Percentiles rank a stretch among this genome's conserved stretches.
Evolutionary conservation across 139 green algal species (phyloP).

Genomic region (Chlamydomonas applanata): DNA sequence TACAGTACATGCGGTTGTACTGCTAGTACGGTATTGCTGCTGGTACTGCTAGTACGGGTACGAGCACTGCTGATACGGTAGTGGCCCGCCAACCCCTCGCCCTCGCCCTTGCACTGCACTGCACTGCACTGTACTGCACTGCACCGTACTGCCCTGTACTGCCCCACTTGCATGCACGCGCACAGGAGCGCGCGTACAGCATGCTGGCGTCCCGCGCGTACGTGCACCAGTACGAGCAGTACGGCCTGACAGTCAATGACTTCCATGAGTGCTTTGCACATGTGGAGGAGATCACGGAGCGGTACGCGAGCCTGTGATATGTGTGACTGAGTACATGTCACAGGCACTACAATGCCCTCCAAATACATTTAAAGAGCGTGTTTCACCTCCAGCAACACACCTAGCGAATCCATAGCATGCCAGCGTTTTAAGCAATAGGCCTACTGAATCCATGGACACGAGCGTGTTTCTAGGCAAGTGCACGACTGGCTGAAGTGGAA

Average conservation of each 20-base stretch:
- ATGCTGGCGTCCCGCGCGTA: constrained; percentile 68
- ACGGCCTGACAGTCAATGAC: constrained; percentile 55
- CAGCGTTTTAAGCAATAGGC: too few species aligned
- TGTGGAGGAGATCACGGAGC: constrained; percentile 62
- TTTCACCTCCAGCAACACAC: too few species aligned
- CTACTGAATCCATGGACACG: too few species aligned
- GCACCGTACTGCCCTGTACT: too few species aligned
- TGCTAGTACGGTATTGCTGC: too few species aligned
- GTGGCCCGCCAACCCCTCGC: too few species aligned
- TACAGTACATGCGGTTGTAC: not conserved
- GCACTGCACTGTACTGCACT: too few species aligned
- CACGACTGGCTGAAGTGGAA: too few species aligned
- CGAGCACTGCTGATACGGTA: not conserved
- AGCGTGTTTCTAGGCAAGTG: too few species aligned
- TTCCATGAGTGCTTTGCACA: constrained; percentile 62
- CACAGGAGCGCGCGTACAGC: constrained; percentile 45
- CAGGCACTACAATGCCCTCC: not conserved
- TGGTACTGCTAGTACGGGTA: not conserved
- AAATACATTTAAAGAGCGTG: not conserved
- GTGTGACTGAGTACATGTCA: not conserved
- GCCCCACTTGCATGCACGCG: too few species aligned
- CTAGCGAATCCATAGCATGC: too few species aligned
- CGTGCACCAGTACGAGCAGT: constrained; percentile 76
- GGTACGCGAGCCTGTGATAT: constrained; percentile 21
- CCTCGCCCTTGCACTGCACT: too few species aligned